A percentile compares a stretch with the other conserved stretches of the same genome.
phyloP scores from a whole-genome alignment of 2,329 filamentous ascomycete species.

The Blastomyces gilchristii region DNA sequence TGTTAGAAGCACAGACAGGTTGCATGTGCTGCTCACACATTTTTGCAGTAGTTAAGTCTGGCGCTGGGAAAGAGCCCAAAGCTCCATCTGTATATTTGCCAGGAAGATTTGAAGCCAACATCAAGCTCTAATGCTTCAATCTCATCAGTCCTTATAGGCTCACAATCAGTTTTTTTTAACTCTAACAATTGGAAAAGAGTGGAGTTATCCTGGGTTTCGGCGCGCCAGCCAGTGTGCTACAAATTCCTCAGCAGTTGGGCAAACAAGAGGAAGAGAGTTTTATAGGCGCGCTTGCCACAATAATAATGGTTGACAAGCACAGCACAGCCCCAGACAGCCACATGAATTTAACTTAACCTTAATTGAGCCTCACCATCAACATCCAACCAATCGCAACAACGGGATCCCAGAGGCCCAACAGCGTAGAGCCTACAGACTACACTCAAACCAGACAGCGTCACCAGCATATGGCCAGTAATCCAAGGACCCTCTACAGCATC shows the following conservation, averaged over 20 bases:
- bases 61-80: not conserved
- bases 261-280: too few relatives aligned
- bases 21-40: not conserved
- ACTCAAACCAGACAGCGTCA: too few relatives aligned
- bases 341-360: not conserved
- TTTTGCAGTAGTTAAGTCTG: not conserved
- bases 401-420: not conserved
- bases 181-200: not conserved
- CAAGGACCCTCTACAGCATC: too few relatives aligned
- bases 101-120: not conserved
- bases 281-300: too few relatives aligned
- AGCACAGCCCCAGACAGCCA: too few relatives aligned
- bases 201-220: not conserved
- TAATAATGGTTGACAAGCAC: not conserved
- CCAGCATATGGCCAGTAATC: too few relatives aligned
- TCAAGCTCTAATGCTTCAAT: not conserved
- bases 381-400: not conserved
- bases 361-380: not conserved
- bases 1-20: not conserved
- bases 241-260: too few relatives aligned
- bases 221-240: too few relatives aligned
- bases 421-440: too few relatives aligned
- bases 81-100: not conserved
- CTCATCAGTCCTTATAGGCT: not conserved
- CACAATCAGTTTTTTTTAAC: not conserved